Evolutionary conservation across 2,329 filamentous ascomycete species (phyloP).

Genomic region (Aspergillus sp.): DNA sequence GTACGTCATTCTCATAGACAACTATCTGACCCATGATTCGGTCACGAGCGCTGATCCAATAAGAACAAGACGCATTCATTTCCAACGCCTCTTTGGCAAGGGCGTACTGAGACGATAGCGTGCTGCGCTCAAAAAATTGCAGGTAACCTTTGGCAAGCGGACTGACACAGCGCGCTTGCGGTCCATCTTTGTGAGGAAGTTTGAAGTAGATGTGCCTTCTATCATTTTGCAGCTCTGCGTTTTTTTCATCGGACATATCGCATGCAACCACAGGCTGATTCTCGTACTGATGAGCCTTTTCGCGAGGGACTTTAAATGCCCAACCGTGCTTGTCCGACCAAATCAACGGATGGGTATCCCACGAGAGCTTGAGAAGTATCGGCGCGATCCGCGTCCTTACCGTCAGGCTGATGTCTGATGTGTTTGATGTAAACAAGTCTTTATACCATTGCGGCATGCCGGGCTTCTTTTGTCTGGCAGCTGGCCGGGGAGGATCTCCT

Average conservation of each 20-base stretch:
- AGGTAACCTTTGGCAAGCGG: conserved; percentile 91
- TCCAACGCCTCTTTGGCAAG: conserved; percentile 94
- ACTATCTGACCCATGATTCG: conserved; percentile 95
- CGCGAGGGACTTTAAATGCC: conserved; percentile 76
- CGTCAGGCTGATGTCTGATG: conserved; percentile 68
- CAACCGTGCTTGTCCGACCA: conserved; percentile 95
- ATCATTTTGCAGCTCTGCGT: conserved; percentile 66
- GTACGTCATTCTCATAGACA: conserved; percentile 71
- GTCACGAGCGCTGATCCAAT: conserved; percentile 96
- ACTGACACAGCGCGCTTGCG: conserved; percentile 76
- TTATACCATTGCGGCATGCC: conserved; percentile 98
- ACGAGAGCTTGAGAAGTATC: conserved; percentile 76
- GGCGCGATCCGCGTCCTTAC: conserved; percentile 88
- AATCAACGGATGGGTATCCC: conserved; percentile 84
- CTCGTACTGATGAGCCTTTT: conserved; percentile 64
- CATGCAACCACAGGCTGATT: conserved; percentile 72
- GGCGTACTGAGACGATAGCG: conserved; percentile 78
- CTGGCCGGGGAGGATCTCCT: conserved; percentile 71
- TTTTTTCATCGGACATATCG: conserved; percentile 74
- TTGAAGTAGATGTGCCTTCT: conserved; percentile 74
- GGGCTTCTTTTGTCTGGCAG: conserved; percentile 83
- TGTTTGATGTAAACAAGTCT: conserved; percentile 72
- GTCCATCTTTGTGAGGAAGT: conserved; percentile 93
- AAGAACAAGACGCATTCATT: conserved; percentile 98
- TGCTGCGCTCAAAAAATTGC: conserved; percentile 86